Base-by-base conservation (phyloP, 768 basidiomycete genomes). In the Mycena vitilis region DNA sequence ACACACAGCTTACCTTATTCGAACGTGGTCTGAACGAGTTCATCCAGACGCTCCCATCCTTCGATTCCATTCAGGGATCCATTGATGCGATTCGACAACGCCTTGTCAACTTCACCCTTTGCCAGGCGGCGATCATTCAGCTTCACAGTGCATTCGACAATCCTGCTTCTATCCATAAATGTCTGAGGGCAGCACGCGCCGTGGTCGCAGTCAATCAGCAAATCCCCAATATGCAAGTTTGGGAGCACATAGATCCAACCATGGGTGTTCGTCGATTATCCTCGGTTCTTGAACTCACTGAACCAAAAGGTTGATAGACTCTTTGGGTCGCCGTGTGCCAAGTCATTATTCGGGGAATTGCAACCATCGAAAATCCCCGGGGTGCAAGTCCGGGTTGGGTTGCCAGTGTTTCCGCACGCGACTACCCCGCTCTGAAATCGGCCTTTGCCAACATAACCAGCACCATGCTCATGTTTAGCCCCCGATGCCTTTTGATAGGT, bases 71-170 rank as follows among this genome's bases (percentile, higher is more conserved):
- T 12, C 45, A 45, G 47, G 57, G 37, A 36, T 38, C 65, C n/a
- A 66, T 67, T n/a, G 70, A 71, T 38, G 25, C 57, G n/a, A 60
- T 67, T 25, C 70, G 70, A 3, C 59, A 62, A 8, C 70, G 65
- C 23, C 57, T 71, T 8, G 65, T 67, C 9, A 63, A 54, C 13
- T 71, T 71, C 38, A 71, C 70, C 7, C 64, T 71, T 30, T 66
- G 64, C 45, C 59, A 69, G 22, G 68, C 51, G 18, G 63, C 68
- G 5, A 37, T 69, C 3, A 69, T 69, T 11, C 68, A 63, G n/a
- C 58, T 69, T 5, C 68, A 69, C 48, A 60, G 57, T 12, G 45
- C 56, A 37, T 34, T 38, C 12, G 68, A 69, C n/a, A 38, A 52
- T 34, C 42, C 57, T 12, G 18, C 57, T 0, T 59, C 68, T 4